phyloP scores from a whole-genome alignment of 768 basidiomycete species.

The Auricularia sp. region DNA sequence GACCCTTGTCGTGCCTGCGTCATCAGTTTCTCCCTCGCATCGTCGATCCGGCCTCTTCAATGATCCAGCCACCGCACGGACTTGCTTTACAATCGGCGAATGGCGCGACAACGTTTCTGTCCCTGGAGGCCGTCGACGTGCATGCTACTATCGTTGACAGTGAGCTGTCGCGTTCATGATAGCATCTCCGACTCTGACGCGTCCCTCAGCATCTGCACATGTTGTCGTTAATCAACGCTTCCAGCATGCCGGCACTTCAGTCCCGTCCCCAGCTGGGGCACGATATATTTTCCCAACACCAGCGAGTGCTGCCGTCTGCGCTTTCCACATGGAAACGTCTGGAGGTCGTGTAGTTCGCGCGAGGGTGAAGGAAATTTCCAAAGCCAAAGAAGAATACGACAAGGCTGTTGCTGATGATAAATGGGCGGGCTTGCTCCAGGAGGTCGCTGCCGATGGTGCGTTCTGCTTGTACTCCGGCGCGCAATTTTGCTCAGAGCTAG shows the following conservation, averaged over 20 bases:
- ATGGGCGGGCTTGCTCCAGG: conserved; percentile 36
- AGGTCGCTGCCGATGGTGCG: conserved; percentile 4
- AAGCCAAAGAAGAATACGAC: conserved; percentile 32
- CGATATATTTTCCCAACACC: conserved; percentile 50
- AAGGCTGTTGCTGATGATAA: conserved; percentile 31
- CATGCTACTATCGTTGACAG: neutral
- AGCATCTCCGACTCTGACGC: neutral
- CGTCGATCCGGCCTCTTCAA: neutral
- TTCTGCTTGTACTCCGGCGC: neutral
- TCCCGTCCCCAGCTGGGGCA: neutral
- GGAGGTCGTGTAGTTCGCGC: conserved; percentile 36
- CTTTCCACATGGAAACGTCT: conserved; percentile 37
- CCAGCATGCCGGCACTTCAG: neutral
- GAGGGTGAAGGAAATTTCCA: conserved; percentile 36
- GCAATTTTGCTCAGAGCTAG: neutral
- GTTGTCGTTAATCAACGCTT: neutral
- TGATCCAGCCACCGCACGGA: neutral
- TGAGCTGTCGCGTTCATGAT: neutral
- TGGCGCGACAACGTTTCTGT: neutral
- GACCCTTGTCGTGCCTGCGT: neutral
- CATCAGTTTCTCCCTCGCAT: neutral
- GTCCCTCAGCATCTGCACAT: neutral
- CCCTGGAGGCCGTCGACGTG: neutral
- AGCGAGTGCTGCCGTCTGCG: conserved; percentile 41
- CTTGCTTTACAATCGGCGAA: neutral